Evolutionary conservation across 1,284 basidiomycete species (phyloP), one percentile per base, ranked within the genome.

Genomic region (Cystobasidiaceae sp.): DNA sequence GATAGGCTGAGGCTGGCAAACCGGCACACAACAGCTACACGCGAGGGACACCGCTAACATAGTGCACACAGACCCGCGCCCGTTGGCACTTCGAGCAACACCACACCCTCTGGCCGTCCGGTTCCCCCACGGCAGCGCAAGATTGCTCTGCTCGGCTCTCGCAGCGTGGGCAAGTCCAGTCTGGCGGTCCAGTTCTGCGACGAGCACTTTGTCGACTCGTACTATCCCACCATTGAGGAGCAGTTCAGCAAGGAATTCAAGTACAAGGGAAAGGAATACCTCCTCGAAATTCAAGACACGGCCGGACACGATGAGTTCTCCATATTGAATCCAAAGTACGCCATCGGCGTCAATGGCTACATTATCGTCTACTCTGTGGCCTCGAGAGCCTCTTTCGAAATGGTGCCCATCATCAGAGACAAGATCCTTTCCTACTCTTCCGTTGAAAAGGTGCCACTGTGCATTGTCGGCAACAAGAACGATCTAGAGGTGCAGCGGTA

Each of bases 231-330:
- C 68, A 97, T 97, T 76, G 93, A 97, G 78, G 85, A 82, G 72
- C 90, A 88, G 46, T 90, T 90, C 76, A 82, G 85, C 70, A 97
- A 96, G 82, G 83, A 81, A 50, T 84, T 97, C 78, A 84, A 83
- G 70, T 85, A 88, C 81, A 88, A 89, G 68, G 90, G 90, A 60
- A 81, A 84, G 46, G 87, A 93, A 71, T 97, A 90, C 75, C 85
- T 91, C 71, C 92, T 91, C 80, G 93, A 97, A 80, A 97, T 99
- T 80, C 91, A 98, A 75, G 96, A 99, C 79, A 97, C 93, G 67
- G 96, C 96, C 61, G 96, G 96, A 52, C 93, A 98, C 86, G 90
- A 92, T 73, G 90, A 92, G 74, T 91, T 87, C 78, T 88, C 88
- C 30, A 86, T 91, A 45, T 69, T 75, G 13, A 70, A 73, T 11